phyloP scores from a whole-genome alignment of 495 filamentous ascomycete genomes.

The Clavariopsis aquatica region DNA sequence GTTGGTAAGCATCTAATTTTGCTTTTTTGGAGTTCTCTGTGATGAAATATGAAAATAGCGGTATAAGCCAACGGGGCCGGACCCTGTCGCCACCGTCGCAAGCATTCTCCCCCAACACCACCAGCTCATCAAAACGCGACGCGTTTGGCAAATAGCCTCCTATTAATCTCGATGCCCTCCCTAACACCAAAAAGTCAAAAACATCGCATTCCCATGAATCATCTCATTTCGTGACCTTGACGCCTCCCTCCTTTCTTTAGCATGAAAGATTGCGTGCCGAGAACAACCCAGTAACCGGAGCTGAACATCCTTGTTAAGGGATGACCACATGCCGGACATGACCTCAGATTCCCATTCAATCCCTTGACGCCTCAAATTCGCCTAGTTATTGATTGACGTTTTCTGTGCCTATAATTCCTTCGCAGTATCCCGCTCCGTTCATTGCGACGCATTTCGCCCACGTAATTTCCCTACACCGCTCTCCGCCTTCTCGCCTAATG shows the following conservation, averaged over 20 bases:
- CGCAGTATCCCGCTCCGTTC: constrained; percentile 22
- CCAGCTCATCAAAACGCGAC: background rate
- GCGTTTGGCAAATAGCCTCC: background rate
- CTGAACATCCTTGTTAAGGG: constrained; percentile 11
- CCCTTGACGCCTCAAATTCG: background rate
- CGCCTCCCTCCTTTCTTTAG: constrained; percentile 4
- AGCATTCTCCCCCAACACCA: too few species aligned
- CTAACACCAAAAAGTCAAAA: background rate
- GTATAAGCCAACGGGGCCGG: too few species aligned
- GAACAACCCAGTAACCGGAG: background rate
- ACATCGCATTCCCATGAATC: background rate
- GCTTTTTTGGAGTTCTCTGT: background rate
- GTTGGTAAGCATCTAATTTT: background rate
- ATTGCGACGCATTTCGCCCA: constrained; percentile 22
- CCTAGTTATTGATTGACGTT: background rate
- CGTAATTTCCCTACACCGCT: constrained; percentile 11
- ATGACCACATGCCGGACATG: background rate
- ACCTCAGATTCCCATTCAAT: background rate
- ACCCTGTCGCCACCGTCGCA: too few species aligned
- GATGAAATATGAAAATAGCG: too few species aligned
- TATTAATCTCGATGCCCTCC: background rate
- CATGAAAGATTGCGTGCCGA: background rate
- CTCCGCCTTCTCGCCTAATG: constrained; percentile 7
- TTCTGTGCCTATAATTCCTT: constrained; percentile 6
- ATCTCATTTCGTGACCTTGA: background rate